phyloP scores from a whole-genome alignment of 2,329 filamentous ascomycete species.

The Scortechinia acanthostroma region DNA sequence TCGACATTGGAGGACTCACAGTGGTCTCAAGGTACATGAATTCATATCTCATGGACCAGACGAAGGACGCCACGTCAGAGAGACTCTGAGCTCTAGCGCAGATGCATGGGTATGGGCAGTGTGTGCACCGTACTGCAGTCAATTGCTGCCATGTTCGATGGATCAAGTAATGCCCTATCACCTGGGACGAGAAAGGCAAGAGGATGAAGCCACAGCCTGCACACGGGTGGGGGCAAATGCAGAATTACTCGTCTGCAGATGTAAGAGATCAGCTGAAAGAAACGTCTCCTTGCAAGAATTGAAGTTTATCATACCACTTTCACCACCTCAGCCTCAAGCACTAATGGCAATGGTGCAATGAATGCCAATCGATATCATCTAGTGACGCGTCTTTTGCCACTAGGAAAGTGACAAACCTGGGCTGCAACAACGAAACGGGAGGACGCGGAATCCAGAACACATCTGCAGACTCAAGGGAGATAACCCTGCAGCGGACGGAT shows the following conservation, averaged over 20 bases:
- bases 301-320: background rate
- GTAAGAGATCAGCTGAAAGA: conserved; percentile 28
- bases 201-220: conserved; percentile 19
- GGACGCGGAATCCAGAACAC: too few species aligned
- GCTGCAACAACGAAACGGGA: background rate
- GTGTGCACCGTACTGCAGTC: conserved; percentile 15
- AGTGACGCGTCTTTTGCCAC: background rate
- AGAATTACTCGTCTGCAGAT: conserved; percentile 23
- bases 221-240: conserved; percentile 23
- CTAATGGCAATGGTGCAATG: background rate
- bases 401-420: background rate
- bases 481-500: too few species aligned
- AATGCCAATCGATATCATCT: background rate
- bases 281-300: conserved; percentile 5
- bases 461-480: too few species aligned
- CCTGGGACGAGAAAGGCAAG: conserved; percentile 12
- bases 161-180: conserved; percentile 8
- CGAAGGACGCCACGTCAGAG: conserved; percentile 26
- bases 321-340: too few species aligned
- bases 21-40: too few species aligned
- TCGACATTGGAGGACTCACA: too few species aligned
- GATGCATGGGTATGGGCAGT: conserved; percentile 21
- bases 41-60: conserved; percentile 20
- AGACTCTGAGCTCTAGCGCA: conserved; percentile 24
- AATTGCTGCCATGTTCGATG: background rate